A percentile compares a stretch with the other conserved stretches of the same genome.
These are phyloP conservation scores for Aureobasidium vineae DNA, from an alignment of 2,329 filamentous ascomycete genomes.

Conservation along the genomic window DNA sequence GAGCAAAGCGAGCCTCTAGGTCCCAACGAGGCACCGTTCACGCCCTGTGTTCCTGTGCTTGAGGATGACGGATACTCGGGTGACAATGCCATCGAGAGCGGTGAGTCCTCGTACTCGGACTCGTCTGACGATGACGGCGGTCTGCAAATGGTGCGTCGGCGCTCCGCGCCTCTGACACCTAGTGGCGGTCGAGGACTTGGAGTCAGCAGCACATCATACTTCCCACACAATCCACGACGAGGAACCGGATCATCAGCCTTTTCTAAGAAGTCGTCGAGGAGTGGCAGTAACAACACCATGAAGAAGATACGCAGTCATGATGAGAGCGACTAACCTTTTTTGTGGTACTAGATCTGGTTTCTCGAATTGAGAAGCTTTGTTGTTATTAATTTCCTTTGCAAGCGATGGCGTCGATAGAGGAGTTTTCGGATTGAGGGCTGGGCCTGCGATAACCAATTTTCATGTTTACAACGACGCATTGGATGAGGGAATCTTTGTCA, in stretches of 20 bases:
- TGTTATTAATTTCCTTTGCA: conserved; percentile 10
- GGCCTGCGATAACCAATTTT: conserved; percentile 6
- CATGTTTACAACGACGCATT: conserved; percentile 21
- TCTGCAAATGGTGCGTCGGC: conserved; percentile 41
- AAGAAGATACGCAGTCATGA: conserved; percentile 45
- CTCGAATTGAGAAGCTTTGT: not conserved
- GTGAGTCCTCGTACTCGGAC: conserved; percentile 42
- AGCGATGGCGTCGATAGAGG: conserved; percentile 25
- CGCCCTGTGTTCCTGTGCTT: conserved; percentile 13
- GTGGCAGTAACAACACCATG: conserved; percentile 52
- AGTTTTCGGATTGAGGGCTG: conserved; percentile 17
- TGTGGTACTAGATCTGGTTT: conserved; percentile 1
- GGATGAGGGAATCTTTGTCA: conserved; percentile 5
- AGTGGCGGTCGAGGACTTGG: conserved; percentile 35
- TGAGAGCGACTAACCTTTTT: conserved; percentile 10
- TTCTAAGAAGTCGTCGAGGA: conserved; percentile 46
- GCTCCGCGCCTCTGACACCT: conserved; percentile 30
- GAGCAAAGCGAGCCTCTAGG: conserved; percentile 1
- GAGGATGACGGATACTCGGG: conserved; percentile 40
- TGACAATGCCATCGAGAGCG: conserved; percentile 45
- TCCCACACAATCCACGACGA: conserved; percentile 37
- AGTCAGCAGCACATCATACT: conserved; percentile 38
- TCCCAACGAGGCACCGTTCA: not conserved
- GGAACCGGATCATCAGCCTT: conserved; percentile 36
- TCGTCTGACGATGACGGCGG: conserved; percentile 42